These are phyloP conservation scores for Fonsecaea erecta DNA, from an alignment of 2,329 filamentous ascomycete species.

Conservation along the genomic window DNA sequence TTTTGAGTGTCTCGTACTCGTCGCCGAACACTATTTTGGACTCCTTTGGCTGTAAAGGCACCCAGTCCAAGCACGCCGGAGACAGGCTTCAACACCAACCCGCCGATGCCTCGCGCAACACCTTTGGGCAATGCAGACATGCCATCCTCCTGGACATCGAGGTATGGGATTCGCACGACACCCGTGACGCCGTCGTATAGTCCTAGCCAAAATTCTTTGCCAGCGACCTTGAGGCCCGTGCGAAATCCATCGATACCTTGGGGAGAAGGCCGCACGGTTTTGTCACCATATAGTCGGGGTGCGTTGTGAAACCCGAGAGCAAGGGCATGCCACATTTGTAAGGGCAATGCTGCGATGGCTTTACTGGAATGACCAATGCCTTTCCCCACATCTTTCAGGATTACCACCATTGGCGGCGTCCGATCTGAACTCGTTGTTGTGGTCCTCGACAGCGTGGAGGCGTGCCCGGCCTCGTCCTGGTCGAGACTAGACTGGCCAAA, in stretches of 20 bases:
- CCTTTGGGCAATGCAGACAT: slow-evolving; percentile 50
- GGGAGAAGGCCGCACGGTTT: slow-evolving; percentile 52
- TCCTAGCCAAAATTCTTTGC: slow-evolving; percentile 52
- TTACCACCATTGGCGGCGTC: slow-evolving; percentile 22
- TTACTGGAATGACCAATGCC: slow-evolving; percentile 35
- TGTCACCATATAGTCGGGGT: slow-evolving; percentile 58
- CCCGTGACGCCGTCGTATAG: slow-evolving; percentile 53
- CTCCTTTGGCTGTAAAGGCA: slow-evolving; percentile 50
- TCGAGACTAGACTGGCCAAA: slow-evolving; percentile 4
- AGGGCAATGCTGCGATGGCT: slow-evolving; percentile 43
- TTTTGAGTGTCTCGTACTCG: slow-evolving; percentile 42
- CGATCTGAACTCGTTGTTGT: slow-evolving; percentile 21
- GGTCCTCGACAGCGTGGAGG: slow-evolving; percentile 2
- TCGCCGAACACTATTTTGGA: slow-evolving; percentile 49
- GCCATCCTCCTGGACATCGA: slow-evolving; percentile 49
- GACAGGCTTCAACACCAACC: slow-evolving; percentile 53
- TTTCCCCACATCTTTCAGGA: slow-evolving; percentile 33
- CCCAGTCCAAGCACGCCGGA: slow-evolving; percentile 50
- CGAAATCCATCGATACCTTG: slow-evolving; percentile 52
- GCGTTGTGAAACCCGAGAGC: slow-evolving; percentile 60
- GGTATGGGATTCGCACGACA: slow-evolving; percentile 50
- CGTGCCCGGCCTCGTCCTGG: background rate
- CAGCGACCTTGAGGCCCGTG: slow-evolving; percentile 51
- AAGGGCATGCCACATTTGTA: slow-evolving; percentile 56
- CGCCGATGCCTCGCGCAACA: slow-evolving; percentile 52